A percentile compares a stretch with the other conserved stretches of the same genome.
phyloP scores from a whole-genome alignment of 2,329 filamentous ascomycete species.

The Dothistroma pini region DNA sequence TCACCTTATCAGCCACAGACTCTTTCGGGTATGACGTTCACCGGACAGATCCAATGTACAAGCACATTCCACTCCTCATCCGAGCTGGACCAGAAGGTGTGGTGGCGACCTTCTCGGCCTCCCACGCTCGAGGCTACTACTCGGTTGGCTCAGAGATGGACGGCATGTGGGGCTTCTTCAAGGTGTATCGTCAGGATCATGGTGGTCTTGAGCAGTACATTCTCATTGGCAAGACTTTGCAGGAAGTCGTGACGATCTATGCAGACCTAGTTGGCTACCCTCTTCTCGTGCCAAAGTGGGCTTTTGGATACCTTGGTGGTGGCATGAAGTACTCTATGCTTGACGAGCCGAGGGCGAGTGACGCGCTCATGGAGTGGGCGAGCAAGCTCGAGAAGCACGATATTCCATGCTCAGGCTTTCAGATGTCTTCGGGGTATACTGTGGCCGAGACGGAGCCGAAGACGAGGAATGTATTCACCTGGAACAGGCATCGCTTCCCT shows the following conservation, averaged over 20 bases:
- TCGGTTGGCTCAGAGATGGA: constrained; percentile 69
- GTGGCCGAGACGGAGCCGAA: constrained; percentile 64
- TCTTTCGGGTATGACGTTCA: constrained; percentile 71
- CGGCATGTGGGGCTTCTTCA: constrained; percentile 71
- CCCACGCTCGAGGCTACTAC: constrained; percentile 61
- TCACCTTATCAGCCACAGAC: constrained; percentile 65
- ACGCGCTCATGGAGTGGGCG: constrained; percentile 60
- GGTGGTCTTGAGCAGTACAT: constrained; percentile 70
- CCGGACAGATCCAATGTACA: constrained; percentile 68
- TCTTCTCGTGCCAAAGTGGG: constrained; percentile 65
- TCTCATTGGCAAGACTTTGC: constrained; percentile 62
- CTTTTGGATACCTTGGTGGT: constrained; percentile 68
- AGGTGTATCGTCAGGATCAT: constrained; percentile 68
- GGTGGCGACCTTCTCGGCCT: constrained; percentile 65
- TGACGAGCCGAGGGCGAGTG: constrained; percentile 52
- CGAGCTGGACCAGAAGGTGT: constrained; percentile 62
- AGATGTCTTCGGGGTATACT: constrained; percentile 71
- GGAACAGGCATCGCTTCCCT: constrained; percentile 68
- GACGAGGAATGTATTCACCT: constrained; percentile 67
- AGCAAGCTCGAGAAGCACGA: constrained; percentile 59
- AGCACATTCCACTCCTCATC: constrained; percentile 70
- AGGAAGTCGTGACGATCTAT: constrained; percentile 63
- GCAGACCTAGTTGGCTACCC: constrained; percentile 67
- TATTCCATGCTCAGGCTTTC: constrained; percentile 67
- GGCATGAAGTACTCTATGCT: constrained; percentile 61